Percentiles rank a stretch among this genome's conserved stretches.
These are phyloP conservation scores for Alloascoidea africana DNA, from an alignment of 805 yeast genomes.

Conservation along the genomic window DNA sequence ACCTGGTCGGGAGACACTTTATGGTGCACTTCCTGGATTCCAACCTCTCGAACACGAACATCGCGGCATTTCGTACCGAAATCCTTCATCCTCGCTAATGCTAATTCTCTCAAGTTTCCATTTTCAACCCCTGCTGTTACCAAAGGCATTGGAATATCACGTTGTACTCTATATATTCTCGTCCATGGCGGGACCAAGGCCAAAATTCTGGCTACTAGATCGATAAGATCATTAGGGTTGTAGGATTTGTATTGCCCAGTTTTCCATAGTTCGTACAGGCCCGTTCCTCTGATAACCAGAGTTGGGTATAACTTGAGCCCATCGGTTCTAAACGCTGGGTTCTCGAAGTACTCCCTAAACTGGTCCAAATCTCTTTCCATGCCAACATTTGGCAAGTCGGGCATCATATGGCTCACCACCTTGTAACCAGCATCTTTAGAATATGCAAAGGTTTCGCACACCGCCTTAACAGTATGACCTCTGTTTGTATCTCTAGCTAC, in stretches of 20 bases:
- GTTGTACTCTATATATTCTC: constrained; percentile 91
- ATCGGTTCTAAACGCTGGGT: constrained; percentile 93
- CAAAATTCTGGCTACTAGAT: constrained; percentile 86
- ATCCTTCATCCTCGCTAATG: constrained; percentile 95
- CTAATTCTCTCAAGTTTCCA: constrained; percentile 90
- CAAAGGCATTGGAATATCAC: constrained; percentile 98
- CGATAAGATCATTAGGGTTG: constrained; percentile 87
- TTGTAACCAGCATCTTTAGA: constrained; percentile 99
- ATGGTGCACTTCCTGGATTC: constrained; percentile 96
- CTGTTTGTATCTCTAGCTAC: constrained; percentile 97
- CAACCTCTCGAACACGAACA: constrained; percentile 95
- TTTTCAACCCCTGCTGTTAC: constrained; percentile 97
- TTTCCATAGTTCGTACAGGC: constrained; percentile 94
- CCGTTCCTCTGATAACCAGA: constrained; percentile 92
- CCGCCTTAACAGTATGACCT: constrained; percentile 94
- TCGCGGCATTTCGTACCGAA: constrained; percentile 94
- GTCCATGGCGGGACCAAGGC: constrained; percentile 99
- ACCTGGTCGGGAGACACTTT: constrained; percentile 95
- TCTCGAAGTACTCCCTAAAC: constrained; percentile 91
- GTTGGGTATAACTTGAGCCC: constrained; percentile 95
- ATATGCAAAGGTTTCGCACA: constrained; percentile 85
- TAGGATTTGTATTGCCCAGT: constrained; percentile 89
- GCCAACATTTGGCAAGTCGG: constrained; percentile 96
- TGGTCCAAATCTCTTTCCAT: constrained; percentile 97
- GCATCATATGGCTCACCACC: constrained; percentile 99